These are phyloP conservation scores for Stemphylium beticola DNA, from an alignment of 2,329 filamentous ascomycete species.

Conservation along the genomic window DNA sequence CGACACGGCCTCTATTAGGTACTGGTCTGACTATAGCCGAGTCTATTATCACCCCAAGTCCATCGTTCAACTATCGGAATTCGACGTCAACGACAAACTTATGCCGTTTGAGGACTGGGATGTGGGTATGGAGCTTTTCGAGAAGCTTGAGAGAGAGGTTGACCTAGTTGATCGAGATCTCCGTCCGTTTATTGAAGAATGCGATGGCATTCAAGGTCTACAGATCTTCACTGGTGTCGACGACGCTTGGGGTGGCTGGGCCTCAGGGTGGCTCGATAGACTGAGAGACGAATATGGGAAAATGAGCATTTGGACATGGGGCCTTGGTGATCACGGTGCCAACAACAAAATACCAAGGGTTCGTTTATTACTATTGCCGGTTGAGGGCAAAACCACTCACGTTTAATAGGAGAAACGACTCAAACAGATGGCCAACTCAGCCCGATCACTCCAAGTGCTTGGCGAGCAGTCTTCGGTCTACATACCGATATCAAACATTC, in stretches of 20 bases:
- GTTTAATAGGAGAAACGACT: constrained; percentile 63
- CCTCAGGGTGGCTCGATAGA: constrained; percentile 61
- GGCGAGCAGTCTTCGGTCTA: constrained; percentile 76
- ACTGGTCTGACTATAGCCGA: constrained; percentile 95
- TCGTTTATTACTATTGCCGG: constrained; percentile 34
- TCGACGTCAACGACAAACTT: constrained; percentile 78
- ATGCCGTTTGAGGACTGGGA: constrained; percentile 79
- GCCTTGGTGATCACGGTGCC: constrained; percentile 66
- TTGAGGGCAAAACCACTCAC: constrained; percentile 15
- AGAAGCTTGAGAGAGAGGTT: constrained; percentile 60
- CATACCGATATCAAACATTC: constrained; percentile 71
- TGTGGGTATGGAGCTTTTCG: constrained; percentile 48
- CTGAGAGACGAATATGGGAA: constrained; percentile 92
- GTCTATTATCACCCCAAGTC: constrained; percentile 92
- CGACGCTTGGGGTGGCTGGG: constrained; percentile 59
- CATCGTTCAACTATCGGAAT: constrained; percentile 80
- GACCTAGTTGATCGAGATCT: constrained; percentile 89
- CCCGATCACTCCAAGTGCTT: constrained; percentile 72
- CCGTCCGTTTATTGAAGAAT: constrained; percentile 87
- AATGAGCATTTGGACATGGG: constrained; percentile 85
- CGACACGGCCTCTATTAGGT: constrained; percentile 75
- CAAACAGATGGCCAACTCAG: constrained; percentile 73
- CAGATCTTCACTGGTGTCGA: constrained; percentile 66
- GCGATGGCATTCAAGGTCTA: constrained; percentile 87
- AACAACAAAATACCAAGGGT: constrained; percentile 47